Conservation (phyloP, 768 basidiomycete genomes). For the Gymnopilus dilepis region DNA sequence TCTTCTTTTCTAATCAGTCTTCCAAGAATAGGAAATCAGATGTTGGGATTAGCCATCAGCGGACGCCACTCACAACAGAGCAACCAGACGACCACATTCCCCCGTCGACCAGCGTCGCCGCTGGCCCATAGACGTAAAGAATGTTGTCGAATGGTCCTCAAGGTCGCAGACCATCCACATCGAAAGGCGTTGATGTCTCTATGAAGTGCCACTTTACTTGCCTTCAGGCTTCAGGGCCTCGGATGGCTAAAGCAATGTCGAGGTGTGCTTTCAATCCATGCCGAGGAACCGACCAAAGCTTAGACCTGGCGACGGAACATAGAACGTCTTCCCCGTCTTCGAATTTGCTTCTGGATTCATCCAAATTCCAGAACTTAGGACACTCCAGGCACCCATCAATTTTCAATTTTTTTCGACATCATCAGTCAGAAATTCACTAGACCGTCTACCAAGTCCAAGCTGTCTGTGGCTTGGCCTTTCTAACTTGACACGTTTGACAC, state of each 20-base stretch:
- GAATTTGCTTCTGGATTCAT: not conserved
- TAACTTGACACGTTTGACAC: too few species aligned
- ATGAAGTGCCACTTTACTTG: not conserved
- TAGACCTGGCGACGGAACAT: not conserved
- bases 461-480: not conserved
- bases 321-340: not conserved
- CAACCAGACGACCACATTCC: not conserved
- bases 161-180: not conserved
- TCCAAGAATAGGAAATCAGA: conserved; percentile 13
- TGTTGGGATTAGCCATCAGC: conserved; percentile 1
- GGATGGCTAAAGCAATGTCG: too few species aligned
- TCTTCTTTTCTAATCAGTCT: conserved; percentile 3
- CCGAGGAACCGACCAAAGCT: not conserved
- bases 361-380: not conserved
- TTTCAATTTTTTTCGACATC: not conserved
- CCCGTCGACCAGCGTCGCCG: conserved; percentile 20
- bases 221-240: not conserved
- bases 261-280: not conserved
- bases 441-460: not conserved
- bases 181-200: not conserved
- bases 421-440: not conserved
- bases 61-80: conserved; percentile 11
- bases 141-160: not conserved
- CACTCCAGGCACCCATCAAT: not conserved
- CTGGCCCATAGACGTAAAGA: not conserved